These are phyloP conservation scores for Excoecaria agallocha DNA, from an alignment of 345 rosid genomes.

Conservation along the genomic window DNA sequence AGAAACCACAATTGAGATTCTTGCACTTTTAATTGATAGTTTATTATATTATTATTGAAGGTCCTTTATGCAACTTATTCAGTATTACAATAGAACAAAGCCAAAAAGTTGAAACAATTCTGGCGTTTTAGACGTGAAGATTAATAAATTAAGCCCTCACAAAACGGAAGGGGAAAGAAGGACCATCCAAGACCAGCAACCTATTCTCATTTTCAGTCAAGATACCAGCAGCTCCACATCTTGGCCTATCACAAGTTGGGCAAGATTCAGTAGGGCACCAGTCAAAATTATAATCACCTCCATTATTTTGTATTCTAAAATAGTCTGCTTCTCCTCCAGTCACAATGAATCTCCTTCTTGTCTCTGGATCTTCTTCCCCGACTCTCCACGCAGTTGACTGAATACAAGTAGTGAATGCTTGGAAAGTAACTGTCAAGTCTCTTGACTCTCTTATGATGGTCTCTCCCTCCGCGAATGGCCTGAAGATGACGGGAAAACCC, in stretches of 20 bases:
- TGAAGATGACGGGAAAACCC: slow-evolving; percentile 15
- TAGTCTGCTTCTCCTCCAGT: slow-evolving; percentile 10
- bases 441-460: slow-evolving; percentile 19
- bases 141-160: slow-evolving; percentile 10
- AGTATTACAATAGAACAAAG: not conserved
- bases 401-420: slow-evolving; percentile 9
- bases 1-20: too few relatives aligned
- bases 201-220: slow-evolving; percentile 18
- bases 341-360: slow-evolving; percentile 16
- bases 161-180: slow-evolving; percentile 26
- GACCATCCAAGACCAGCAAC: slow-evolving; percentile 33
- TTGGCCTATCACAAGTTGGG: slow-evolving; percentile 16
- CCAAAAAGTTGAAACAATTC: not conserved
- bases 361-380: slow-evolving; percentile 12
- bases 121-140: not conserved
- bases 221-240: slow-evolving; percentile 30
- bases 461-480: slow-evolving; percentile 18
- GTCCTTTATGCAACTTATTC: not conserved
- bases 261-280: slow-evolving; percentile 28
- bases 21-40: too few relatives aligned
- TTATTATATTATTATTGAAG: too few relatives aligned
- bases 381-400: slow-evolving; percentile 23
- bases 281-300: slow-evolving; percentile 9
- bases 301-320: slow-evolving; percentile 21
- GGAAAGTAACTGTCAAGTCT: slow-evolving; percentile 24